phyloP scores from a whole-genome alignment of 2,329 filamentous ascomycete species.

The Fusarium mangiferae region DNA sequence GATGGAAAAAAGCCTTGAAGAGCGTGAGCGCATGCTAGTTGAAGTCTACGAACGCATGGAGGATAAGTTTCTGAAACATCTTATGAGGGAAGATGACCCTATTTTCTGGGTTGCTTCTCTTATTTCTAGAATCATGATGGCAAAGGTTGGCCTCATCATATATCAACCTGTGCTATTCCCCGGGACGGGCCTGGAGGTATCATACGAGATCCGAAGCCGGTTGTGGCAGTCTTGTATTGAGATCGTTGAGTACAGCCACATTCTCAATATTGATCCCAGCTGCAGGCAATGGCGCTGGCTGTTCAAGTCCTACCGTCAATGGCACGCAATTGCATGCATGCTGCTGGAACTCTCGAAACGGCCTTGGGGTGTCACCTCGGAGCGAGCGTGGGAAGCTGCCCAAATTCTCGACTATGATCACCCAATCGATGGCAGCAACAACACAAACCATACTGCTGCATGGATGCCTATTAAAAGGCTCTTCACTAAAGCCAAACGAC shows the following conservation, averaged over 20 bases:
- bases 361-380: slow-evolving; percentile 30
- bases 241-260: slow-evolving; percentile 34
- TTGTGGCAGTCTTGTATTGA: slow-evolving; percentile 37
- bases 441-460: slow-evolving; percentile 28
- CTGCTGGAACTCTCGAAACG: slow-evolving; percentile 29
- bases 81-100: slow-evolving; percentile 28
- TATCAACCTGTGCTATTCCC: slow-evolving; percentile 35
- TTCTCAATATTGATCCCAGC: slow-evolving; percentile 30
- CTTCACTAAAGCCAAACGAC: slow-evolving; percentile 28
- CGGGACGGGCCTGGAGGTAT: slow-evolving; percentile 27
- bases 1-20: slow-evolving; percentile 32
- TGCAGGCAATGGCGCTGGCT: slow-evolving; percentile 37
- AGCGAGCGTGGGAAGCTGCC: slow-evolving; percentile 35
- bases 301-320: slow-evolving; percentile 29
- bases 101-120: slow-evolving; percentile 35
- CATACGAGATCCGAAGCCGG: slow-evolving; percentile 26
- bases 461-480: slow-evolving; percentile 36
- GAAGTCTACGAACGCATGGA: slow-evolving; percentile 37
- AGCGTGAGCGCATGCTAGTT: slow-evolving; percentile 33
- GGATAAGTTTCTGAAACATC: slow-evolving; percentile 31
- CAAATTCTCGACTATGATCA: slow-evolving; percentile 36
- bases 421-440: slow-evolving; percentile 23
- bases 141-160: slow-evolving; percentile 32
- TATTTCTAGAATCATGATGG: slow-evolving; percentile 31
- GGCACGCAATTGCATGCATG: slow-evolving; percentile 37